These are phyloP conservation scores for Coemansia sp. DNA, from an alignment of 192 early-diverging fungal genomes.

Conservation along the genomic window DNA sequence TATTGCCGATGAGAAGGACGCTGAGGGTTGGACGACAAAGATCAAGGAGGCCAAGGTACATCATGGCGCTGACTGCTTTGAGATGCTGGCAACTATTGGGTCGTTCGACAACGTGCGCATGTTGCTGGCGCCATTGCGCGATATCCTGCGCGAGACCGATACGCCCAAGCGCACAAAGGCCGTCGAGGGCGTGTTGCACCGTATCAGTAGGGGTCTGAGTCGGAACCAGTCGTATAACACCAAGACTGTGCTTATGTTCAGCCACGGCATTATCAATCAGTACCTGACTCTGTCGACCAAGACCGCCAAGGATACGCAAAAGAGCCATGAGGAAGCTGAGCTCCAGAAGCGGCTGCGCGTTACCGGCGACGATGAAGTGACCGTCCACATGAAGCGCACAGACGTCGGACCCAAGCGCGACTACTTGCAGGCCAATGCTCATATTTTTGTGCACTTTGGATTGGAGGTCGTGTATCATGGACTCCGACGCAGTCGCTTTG, in stretches of 20 bases:
- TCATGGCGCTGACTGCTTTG: slow-evolving; percentile 86
- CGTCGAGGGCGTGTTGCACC: slow-evolving; percentile 78
- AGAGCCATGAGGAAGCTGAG: slow-evolving; percentile 59
- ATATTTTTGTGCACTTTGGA: slow-evolving; percentile 94
- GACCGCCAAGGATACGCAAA: slow-evolving; percentile 56
- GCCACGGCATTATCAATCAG: slow-evolving; percentile 85
- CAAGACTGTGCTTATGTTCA: slow-evolving; percentile 75
- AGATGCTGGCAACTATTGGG: slow-evolving; percentile 75
- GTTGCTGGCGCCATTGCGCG: slow-evolving; percentile 86
- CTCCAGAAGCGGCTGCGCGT: slow-evolving; percentile 58
- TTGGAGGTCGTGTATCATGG: slow-evolving; percentile 78
- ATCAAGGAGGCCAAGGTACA: slow-evolving; percentile 88
- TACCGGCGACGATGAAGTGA: slow-evolving; percentile 55
- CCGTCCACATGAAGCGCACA: slow-evolving; percentile 71
- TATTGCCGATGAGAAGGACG: slow-evolving; percentile 85
- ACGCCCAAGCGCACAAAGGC: slow-evolving; percentile 72
- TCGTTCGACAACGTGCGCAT: slow-evolving; percentile 67
- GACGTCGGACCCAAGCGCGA: slow-evolving; percentile 65
- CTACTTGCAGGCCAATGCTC: slow-evolving; percentile 83
- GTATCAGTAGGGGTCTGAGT: slow-evolving; percentile 78
- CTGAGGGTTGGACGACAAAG: slow-evolving; percentile 86
- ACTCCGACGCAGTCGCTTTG: slow-evolving; percentile 65
- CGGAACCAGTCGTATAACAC: slow-evolving; percentile 70
- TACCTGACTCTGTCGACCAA: slow-evolving; percentile 74
- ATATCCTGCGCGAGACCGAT: slow-evolving; percentile 82